A percentile compares a stretch with the other conserved stretches of the same genome.
These are phyloP conservation scores for Pseudozyma thailandica DNA, from an alignment of 1,284 basidiomycete species.

Conservation along the genomic window DNA sequence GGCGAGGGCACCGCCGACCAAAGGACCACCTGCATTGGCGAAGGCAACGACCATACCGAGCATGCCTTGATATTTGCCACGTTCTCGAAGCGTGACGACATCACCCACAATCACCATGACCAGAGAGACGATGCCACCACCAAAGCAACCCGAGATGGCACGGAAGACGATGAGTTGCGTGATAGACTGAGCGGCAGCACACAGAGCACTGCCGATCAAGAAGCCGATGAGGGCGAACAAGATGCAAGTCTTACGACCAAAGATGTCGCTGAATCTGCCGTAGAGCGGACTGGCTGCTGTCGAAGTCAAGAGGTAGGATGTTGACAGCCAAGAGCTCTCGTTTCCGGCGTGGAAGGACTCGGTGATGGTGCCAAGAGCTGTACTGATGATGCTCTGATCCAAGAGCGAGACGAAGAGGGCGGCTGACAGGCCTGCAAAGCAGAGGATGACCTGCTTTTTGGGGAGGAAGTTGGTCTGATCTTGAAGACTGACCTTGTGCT, in stretches of 20 bases:
- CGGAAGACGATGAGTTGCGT: constrained; percentile 79
- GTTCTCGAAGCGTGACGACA: constrained; percentile 51
- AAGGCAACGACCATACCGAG: constrained; percentile 53
- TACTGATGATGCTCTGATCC: constrained; percentile 68
- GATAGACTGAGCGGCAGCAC: constrained; percentile 69
- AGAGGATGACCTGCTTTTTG: constrained; percentile 74
- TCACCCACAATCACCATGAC: constrained; percentile 70
- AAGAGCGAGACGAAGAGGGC: constrained; percentile 63
- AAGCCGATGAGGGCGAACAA: constrained; percentile 76
- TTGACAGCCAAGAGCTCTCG: constrained; percentile 70
- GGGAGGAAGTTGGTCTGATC: constrained; percentile 83
- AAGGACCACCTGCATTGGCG: constrained; percentile 50
- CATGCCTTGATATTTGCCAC: constrained; percentile 57
- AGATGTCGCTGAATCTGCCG: constrained; percentile 74
- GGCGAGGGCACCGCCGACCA: constrained; percentile 54
- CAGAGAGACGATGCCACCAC: constrained; percentile 77
- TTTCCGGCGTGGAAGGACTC: constrained; percentile 45
- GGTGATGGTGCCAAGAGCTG: constrained; percentile 65
- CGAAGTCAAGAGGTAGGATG: constrained; percentile 69
- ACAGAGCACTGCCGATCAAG: constrained; percentile 68
- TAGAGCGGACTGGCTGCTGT: constrained; percentile 68
- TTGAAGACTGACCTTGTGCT: constrained; percentile 70
- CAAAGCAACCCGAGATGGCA: constrained; percentile 76
- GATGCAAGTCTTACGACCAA: constrained; percentile 76
- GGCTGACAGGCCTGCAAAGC: constrained; percentile 75